A percentile compares a stretch with the other conserved stretches of the same genome.
Evolutionary conservation across 495 filamentous ascomycete genomes (phyloP).

Genomic region (Cryomyces minteri): DNA sequence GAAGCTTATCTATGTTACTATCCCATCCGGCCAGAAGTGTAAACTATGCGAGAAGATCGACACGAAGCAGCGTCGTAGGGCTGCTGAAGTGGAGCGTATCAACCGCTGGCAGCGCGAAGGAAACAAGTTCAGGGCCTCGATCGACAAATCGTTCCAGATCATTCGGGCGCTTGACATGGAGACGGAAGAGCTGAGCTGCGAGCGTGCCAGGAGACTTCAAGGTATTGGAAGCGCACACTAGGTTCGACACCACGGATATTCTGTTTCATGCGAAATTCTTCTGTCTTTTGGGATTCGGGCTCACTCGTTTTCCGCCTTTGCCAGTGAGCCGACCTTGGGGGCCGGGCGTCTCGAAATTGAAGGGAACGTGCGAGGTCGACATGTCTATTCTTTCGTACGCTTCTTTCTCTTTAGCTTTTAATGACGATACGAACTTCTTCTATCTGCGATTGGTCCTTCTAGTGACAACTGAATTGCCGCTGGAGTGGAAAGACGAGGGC

Average conservation of each 20-base stretch:
- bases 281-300: background rate
- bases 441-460: too few relatives aligned
- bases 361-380: too few relatives aligned
- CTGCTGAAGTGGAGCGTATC: conserved; percentile 60
- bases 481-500: too few relatives aligned
- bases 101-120: conserved; percentile 59
- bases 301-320: too few relatives aligned
- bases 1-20: conserved; percentile 64
- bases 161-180: conserved; percentile 43
- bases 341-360: too few relatives aligned
- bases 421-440: too few relatives aligned
- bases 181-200: conserved; percentile 33
- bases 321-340: too few relatives aligned
- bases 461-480: too few relatives aligned
- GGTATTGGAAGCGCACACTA: conserved; percentile 12
- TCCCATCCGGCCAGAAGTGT: conserved; percentile 42
- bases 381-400: too few relatives aligned
- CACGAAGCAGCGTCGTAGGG: conserved; percentile 62
- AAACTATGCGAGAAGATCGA: conserved; percentile 81
- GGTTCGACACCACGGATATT: background rate
- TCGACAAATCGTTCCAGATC: conserved; percentile 52
- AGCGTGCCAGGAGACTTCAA: conserved; percentile 27
- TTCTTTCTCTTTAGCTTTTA: too few relatives aligned
- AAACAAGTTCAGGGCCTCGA: conserved; percentile 53
- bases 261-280: background rate